phyloP scores from a whole-genome alignment of 192 early-diverging fungal species.

The Bifiguratus adelaidae region DNA sequence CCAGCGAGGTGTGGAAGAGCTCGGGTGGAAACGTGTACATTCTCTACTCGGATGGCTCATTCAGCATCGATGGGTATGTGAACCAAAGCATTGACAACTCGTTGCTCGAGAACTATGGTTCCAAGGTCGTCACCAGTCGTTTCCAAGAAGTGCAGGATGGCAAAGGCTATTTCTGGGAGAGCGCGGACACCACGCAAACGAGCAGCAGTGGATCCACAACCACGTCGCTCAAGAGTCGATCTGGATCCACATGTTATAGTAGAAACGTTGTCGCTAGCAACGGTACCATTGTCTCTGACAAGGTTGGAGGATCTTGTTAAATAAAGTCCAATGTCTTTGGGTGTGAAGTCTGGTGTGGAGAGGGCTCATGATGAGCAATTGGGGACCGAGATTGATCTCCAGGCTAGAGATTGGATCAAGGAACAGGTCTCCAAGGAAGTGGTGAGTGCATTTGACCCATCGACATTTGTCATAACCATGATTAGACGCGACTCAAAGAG shows the following conservation, averaged over 20 bases:
- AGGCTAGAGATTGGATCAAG: slow-evolving; percentile 35
- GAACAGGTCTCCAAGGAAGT: slow-evolving; percentile 29
- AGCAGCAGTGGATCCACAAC: background rate
- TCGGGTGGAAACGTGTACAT: slow-evolving; percentile 3
- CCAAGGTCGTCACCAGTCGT: background rate
- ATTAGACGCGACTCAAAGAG: slow-evolving; percentile 3
- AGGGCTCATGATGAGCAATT: background rate
- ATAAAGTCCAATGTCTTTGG: background rate
- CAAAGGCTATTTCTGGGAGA: background rate
- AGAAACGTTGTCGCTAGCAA: background rate
- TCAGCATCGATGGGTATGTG: slow-evolving; percentile 3
- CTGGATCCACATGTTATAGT: background rate
- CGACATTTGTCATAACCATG: background rate
- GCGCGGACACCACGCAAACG: background rate
- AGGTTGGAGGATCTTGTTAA: background rate
- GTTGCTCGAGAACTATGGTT: background rate
- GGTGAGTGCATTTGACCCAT: slow-evolving; percentile 8
- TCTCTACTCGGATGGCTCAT: background rate
- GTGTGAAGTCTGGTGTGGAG: too few relatives aligned
- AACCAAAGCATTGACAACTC: background rate
- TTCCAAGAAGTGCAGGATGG: slow-evolving; percentile 1
- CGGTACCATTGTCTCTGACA: slow-evolving; percentile 1
- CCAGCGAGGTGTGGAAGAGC: background rate
- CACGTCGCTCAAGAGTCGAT: background rate
- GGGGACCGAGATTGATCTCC: slow-evolving; percentile 6